Evolutionary conservation across 2,329 filamentous ascomycete species (phyloP), one percentile per base, ranked within the genome.

Genomic region (Verticillium nubilum): DNA sequence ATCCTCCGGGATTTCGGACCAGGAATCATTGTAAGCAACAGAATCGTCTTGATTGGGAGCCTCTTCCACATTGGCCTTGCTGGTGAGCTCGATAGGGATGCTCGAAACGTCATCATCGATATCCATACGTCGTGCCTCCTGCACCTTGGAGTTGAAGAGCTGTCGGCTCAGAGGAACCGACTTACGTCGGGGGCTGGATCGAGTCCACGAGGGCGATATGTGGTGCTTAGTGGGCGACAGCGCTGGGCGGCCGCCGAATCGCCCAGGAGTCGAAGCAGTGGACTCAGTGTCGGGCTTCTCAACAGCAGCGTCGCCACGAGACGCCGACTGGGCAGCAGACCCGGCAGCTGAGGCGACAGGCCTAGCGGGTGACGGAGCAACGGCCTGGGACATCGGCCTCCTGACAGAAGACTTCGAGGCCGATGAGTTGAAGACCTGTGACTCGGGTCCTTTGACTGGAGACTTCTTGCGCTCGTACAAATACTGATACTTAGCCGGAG

Each of bases 111-210:
- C 19, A 5, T 47, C n/a, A n/a, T 47, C 42, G 12, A 47, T 37
- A 57, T 37, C 29, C 25, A 35, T 10, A 53, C 50, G 58, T 26
- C 57, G 4, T 53, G 54, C 42, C 17, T 64, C 42, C 17, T 64
- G 64, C 19, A 67, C 69, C 61, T 72, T 73, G 7, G 65, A 67
- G 17, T 68, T 59, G 52, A 76, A 68, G 5, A 75, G 63, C 58
- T 74, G 68, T 50, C 72, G 67, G 57, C 68, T 73, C n/a, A 75
- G 54, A 4, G 73, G 70, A 1, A 70, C 56, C 19, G 65, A 52
- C 29, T 70, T 75, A 31, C 62, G 67, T 25, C 69, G 68, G 54
- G 71, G 72, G 26, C 78, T 76, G 54, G 75, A 80, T 29, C 69
- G 68, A 31, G 68, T 64, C 64, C 69, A 68, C 26, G 66, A 63